phyloP scores from a whole-genome alignment of 164 flowering plant species.

The grape (Vitis vinifera) region ASM3070453v1 NC_081812.1:13630001-13630500 shows the following conservation, averaged over 20 bases:
- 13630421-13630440: conserved; percentile 27
- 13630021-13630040: conserved; percentile 93
- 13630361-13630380: conserved; percentile 97
- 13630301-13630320: not conserved
- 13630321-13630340: conserved; percentile 66
- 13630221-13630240: too few species aligned
- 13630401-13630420: conserved; percentile 94
- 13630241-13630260: not conserved
- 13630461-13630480: conserved; percentile 44
- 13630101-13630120: too few species aligned
- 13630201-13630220: too few species aligned
- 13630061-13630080: conserved; percentile 37
- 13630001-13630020: conserved; percentile 86
- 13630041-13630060: conserved; percentile 74
- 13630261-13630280: conserved; percentile 5
- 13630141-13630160: too few species aligned
- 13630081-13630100: too few species aligned
- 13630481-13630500: conserved; percentile 6
- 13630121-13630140: too few species aligned
- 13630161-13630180: not conserved
- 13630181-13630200: not conserved
- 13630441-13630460: conserved; percentile 43
- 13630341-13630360: conserved; percentile 85
- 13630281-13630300: not conserved
- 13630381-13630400: conserved; percentile 91